Conservation (phyloP, 176 grass and related monocot genomes). For the Oryza meridionalis region DNA sequence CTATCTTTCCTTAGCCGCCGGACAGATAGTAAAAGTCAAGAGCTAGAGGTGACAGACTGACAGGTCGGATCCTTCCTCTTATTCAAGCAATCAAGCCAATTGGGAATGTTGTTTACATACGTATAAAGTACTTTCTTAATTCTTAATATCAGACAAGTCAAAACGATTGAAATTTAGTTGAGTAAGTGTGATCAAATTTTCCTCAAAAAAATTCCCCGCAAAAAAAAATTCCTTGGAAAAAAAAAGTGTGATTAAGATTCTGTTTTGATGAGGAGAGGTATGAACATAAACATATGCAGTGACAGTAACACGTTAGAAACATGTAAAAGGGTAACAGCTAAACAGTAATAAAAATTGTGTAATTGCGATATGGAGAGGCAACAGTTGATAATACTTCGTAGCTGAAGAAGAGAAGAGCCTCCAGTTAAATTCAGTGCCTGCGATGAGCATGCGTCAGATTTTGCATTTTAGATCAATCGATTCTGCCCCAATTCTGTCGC, state of each 20-base stretch:
- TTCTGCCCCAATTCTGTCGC: too few species aligned
- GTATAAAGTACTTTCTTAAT: not conserved
- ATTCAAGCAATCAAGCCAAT: not conserved
- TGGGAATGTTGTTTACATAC: not conserved
- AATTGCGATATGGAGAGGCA: too few species aligned
- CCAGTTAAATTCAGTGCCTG: too few species aligned
- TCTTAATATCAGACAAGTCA: not conserved
- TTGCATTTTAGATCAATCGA: too few species aligned
- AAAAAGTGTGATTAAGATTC: not conserved
- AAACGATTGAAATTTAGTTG: too few species aligned
- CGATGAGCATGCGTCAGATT: too few species aligned
- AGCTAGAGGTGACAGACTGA: not conserved
- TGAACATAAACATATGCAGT: not conserved
- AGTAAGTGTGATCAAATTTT: not conserved
- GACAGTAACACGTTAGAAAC: not conserved
- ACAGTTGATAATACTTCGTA: too few species aligned
- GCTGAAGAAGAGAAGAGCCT: too few species aligned
- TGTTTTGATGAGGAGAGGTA: not conserved
- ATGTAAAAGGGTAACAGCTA: not conserved
- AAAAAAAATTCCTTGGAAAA: not conserved
- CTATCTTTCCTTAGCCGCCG: not conserved
- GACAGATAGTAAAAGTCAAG: not conserved
- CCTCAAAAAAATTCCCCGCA: too few species aligned
- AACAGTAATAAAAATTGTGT: too few species aligned
- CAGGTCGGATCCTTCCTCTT: not conserved